These are phyloP conservation scores for Drechslera avenae DNA, from an alignment of 2,329 filamentous ascomycete genomes.

Conservation along the genomic window DNA sequence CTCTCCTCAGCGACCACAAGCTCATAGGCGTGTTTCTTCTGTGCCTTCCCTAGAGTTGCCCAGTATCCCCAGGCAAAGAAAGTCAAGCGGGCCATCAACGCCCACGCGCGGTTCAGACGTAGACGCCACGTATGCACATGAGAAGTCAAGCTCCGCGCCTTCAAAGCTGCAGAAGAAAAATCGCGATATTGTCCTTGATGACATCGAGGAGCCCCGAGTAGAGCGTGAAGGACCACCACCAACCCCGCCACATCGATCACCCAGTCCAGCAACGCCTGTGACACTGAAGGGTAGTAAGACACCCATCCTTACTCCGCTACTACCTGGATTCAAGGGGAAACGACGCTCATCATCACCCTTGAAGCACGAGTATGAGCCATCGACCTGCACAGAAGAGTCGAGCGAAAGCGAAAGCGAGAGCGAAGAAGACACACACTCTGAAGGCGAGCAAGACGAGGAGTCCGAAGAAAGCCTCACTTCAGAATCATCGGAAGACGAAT, in stretches of 20 bases:
- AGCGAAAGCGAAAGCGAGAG: conserved; percentile 59
- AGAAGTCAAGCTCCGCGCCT: conserved; percentile 36
- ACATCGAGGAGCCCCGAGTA: conserved; percentile 14
- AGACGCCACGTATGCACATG: conserved; percentile 15
- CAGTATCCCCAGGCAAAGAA: conserved; percentile 52
- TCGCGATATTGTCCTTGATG: conserved; percentile 19
- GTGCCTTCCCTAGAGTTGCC: conserved; percentile 55
- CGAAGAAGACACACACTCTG: conserved; percentile 54
- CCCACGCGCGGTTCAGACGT: conserved; percentile 27
- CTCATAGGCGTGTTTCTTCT: conserved; percentile 55
- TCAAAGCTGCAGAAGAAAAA: conserved; percentile 37
- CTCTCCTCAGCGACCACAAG: conserved; percentile 40
- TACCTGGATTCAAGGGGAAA: conserved; percentile 54
- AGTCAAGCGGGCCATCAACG: conserved; percentile 49
- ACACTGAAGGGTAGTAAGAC: conserved; percentile 52
- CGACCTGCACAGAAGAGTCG: conserved; percentile 68
- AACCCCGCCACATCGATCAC: conserved; percentile 58
- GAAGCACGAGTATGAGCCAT: conserved; percentile 96
- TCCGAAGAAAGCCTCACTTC: conserved; percentile 55
- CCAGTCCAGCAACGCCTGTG: conserved; percentile 56
- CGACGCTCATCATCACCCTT: conserved; percentile 87
- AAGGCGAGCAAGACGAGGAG: conserved; percentile 56
- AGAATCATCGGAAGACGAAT: conserved; percentile 62
- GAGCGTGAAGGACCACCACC: conserved; percentile 45
- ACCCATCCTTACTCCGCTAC: conserved; percentile 56